Evolutionary conservation across 768 basidiomycete species (phyloP).

Genomic region (Xerocomellus dryophilus): DNA sequence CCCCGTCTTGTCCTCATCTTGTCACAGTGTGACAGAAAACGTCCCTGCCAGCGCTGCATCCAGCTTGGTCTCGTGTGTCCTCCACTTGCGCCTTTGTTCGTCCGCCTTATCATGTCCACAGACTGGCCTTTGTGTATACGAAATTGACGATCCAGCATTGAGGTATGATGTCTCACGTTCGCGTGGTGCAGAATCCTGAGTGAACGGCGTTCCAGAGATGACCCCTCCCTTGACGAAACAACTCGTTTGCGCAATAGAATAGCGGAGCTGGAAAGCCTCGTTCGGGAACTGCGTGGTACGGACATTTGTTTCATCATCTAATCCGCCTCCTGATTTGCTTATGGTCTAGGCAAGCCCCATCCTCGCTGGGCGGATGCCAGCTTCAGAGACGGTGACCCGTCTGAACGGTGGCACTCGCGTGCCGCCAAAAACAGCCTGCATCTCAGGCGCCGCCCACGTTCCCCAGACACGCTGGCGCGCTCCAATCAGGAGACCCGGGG

Average conservation of each 20-base stretch:
- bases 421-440: conserved; percentile 63
- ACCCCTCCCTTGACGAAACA: conserved; percentile 83
- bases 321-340: conserved; percentile 8
- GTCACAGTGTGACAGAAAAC: conserved; percentile 76
- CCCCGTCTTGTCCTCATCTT: conserved; percentile 5
- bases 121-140: conserved; percentile 94
- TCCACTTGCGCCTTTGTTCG: neutral
- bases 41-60: conserved; percentile 88
- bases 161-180: conserved; percentile 41
- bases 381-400: conserved; percentile 76
- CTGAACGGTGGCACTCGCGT: conserved; percentile 84
- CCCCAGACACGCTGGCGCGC: conserved; percentile 34
- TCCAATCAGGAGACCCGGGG: conserved; percentile 38
- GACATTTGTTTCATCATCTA: conserved; percentile 12
- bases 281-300: conserved; percentile 80
- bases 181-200: neutral
- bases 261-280: conserved; percentile 89
- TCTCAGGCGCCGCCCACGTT: conserved; percentile 39
- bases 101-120: conserved; percentile 28
- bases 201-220: conserved; percentile 52
- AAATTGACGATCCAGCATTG: conserved; percentile 84
- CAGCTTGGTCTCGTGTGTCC: conserved; percentile 76
- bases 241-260: conserved; percentile 84
- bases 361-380: conserved; percentile 81
- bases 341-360: conserved; percentile 69